Evolutionary conservation across 352 stramenopile species (phyloP).

Genomic region (Pythium rishiriense): DNA sequence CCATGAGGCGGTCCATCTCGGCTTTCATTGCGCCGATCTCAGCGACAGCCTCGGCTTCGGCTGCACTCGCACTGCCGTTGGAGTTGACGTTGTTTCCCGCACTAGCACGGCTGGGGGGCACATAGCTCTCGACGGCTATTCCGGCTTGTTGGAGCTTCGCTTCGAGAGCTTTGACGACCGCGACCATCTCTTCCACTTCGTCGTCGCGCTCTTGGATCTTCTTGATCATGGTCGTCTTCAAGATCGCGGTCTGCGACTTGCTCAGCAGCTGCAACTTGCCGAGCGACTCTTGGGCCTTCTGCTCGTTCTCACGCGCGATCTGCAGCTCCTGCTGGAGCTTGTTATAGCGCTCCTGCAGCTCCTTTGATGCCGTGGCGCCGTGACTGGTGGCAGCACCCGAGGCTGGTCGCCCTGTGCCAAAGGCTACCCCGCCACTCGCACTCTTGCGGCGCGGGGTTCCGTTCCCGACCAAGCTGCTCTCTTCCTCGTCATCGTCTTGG

Average conservation of each 20-base stretch:
- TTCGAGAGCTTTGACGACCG: constrained; percentile 65
- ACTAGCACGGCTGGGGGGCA: constrained; percentile 12
- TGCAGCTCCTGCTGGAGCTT: constrained; percentile 62
- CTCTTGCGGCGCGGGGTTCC: constrained; percentile 19
- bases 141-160: constrained; percentile 54
- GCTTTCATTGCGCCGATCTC: constrained; percentile 75
- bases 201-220: constrained; percentile 71
- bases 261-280: constrained; percentile 81
- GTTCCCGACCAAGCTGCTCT: neutral
- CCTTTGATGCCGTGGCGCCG: constrained; percentile 18
- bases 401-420: constrained; percentile 14
- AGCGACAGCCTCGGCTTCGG: constrained; percentile 47
- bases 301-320: constrained; percentile 60
- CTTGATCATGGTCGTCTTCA: constrained; percentile 84
- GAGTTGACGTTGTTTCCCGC: neutral
- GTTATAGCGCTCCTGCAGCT: constrained; percentile 43
- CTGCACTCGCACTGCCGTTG: constrained; percentile 5
- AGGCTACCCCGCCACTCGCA: constrained; percentile 1
- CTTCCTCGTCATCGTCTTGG: constrained; percentile 41
- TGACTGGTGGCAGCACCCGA: constrained; percentile 28
- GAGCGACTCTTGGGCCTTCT: constrained; percentile 77
- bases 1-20: constrained; percentile 68
- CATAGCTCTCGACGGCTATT: constrained; percentile 39
- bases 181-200: constrained; percentile 61
- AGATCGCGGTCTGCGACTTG: constrained; percentile 82